Base-by-base conservation (phyloP, 441 rosid genomes). In the Gossypium schwendimanii region DNA sequence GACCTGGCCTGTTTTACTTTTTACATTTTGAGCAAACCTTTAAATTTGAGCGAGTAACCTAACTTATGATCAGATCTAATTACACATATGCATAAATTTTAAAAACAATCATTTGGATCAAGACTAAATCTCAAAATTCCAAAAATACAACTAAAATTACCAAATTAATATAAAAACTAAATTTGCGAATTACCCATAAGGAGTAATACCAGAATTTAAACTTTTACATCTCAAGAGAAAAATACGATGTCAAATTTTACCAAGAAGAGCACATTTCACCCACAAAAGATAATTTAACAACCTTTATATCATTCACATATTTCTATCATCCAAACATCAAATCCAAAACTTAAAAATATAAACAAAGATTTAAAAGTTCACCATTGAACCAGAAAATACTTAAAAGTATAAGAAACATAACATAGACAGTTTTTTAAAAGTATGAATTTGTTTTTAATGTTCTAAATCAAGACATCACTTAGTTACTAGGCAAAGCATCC, bases 381-480 rank as follows among this genome's bases (percentile, higher is more conserved):
- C 57, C 20, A 52, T 6, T 6, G 18, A 9, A 55, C 60, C 60
- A 55, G 26, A 55, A 21, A 10, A 9, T 14, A 20, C 31, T 55
- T 9, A 55, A 18, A 2, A 49, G 28, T 11, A 55, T 8, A 36
- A 36, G 33, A 64, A 64, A 65, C 57, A 66, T 55, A 55, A 23
- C 15, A 55, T 3, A 55, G 12, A 20, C 23, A 9, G 60, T 23
- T 1, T 36, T 23, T 23, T 2, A 3, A 21, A 24, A 63, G 9
- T 10, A 39, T 10, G 52, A 63, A 63, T 1, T 36, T 8, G 23
- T 1, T 12, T 1, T n/a, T n/a, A 41, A n/a, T 47, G 41, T 49
- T 66, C 70, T 45, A 66, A 66, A 66, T 24, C 44, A 47, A 47
- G 57, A 52, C 57, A 24, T n/a, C 58, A 49, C 44, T 66, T 18